A percentile compares a stretch with the other conserved stretches of the same genome.
Evolutionary conservation across 345 rosid genomes (phyloP).

Genomic region (Pugionium dolabratum): DNA sequence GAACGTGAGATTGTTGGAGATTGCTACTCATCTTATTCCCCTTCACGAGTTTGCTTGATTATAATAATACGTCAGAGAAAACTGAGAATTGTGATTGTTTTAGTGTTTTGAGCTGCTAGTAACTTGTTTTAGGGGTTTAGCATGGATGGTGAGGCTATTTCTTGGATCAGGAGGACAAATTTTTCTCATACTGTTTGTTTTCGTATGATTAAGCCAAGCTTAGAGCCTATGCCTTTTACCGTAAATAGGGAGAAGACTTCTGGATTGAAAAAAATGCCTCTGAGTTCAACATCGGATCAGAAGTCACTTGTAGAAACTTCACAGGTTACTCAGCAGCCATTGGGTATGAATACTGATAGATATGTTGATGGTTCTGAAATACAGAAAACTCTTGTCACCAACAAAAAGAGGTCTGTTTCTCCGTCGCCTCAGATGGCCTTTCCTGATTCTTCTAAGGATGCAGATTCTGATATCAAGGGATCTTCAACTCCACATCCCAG

Average conservation of each 20-base stretch:
- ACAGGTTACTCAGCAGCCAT: constrained; percentile 27
- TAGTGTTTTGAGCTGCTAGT: constrained; percentile 31
- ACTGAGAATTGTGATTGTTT: constrained; percentile 3
- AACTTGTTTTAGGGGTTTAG: constrained; percentile 4
- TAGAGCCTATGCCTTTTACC: constrained; percentile 43
- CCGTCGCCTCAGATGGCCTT: constrained; percentile 53
- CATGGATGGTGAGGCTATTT: constrained; percentile 62
- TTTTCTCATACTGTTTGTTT: constrained; percentile 70
- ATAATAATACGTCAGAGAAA: neutral
- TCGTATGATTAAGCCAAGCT: constrained; percentile 54
- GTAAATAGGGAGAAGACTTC: constrained; percentile 27
- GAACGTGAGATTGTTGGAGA: constrained; percentile 37
- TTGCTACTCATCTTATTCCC: constrained; percentile 21
- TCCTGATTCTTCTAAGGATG: constrained; percentile 65
- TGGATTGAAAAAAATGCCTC: constrained; percentile 47
- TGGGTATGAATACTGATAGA: neutral
- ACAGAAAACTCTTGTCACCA: constrained; percentile 41
- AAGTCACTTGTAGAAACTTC: constrained; percentile 30
- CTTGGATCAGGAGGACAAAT: constrained; percentile 80
- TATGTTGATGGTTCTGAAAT: constrained; percentile 25
- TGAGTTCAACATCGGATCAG: constrained; percentile 35
- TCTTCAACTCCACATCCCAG: constrained; percentile 67
- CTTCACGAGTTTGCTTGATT: constrained; percentile 43
- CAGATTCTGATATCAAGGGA: constrained; percentile 54
- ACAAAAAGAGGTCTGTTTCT: constrained; percentile 65